Evolutionary conservation across 768 basidiomycete species (phyloP).

Genomic region (Termitomyces sp.): DNA sequence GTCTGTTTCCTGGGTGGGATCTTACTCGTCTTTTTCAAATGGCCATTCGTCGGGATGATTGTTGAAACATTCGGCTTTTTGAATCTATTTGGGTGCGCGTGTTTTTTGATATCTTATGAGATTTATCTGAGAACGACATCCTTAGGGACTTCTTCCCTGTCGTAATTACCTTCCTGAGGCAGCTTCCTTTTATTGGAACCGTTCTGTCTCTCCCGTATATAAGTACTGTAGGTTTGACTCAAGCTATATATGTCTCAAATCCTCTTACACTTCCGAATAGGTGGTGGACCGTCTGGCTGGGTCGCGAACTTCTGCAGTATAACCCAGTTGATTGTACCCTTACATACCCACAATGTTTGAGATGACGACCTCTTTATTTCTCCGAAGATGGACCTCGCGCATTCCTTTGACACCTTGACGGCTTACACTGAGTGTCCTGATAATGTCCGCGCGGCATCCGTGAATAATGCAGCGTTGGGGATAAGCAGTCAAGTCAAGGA

Average conservation of each 20-base stretch:
- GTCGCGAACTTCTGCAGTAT: conserved; percentile 71
- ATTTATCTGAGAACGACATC: conserved; percentile 1
- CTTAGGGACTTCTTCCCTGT: conserved; percentile 98
- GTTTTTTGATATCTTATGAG: background rate
- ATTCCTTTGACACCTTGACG: background rate
- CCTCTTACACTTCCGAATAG: conserved; percentile 28
- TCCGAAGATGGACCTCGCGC: background rate
- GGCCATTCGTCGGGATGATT: conserved; percentile 90
- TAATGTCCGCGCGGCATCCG: background rate
- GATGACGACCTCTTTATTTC: background rate
- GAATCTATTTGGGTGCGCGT: conserved; percentile 86
- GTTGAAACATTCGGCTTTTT: conserved; percentile 97
- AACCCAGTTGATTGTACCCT: conserved; percentile 15
- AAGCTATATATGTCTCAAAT: background rate
- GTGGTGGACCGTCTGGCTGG: conserved; percentile 76
- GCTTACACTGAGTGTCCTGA: background rate
- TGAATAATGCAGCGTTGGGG: background rate
- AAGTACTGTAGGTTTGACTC: conserved; percentile 54
- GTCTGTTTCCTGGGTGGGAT: conserved; percentile 87
- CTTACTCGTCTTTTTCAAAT: conserved; percentile 89
- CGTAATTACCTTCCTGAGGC: conserved; percentile 92
- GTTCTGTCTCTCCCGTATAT: conserved; percentile 85
- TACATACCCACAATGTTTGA: conserved; percentile 2
- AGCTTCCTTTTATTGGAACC: conserved; percentile 88
- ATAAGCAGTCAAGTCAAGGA: background rate